Evolutionary conservation across 2,329 filamentous ascomycete species (phyloP).

Genomic region (Pyrenochaeta sp.): DNA sequence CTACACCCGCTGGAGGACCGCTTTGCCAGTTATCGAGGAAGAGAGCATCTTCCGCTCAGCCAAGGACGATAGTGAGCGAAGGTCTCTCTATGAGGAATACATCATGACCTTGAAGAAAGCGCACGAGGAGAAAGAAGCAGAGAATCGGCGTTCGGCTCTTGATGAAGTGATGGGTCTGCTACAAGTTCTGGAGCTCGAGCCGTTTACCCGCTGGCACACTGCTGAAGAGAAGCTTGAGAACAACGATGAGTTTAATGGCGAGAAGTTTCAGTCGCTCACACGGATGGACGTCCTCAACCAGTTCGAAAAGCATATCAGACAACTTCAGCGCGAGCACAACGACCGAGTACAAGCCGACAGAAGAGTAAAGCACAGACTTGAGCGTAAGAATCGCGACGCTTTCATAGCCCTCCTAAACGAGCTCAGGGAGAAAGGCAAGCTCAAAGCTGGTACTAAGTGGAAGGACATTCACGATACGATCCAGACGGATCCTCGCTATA

Average conservation of each 20-base stretch:
- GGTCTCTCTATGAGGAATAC: constrained; percentile 93
- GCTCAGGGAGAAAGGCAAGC: constrained; percentile 76
- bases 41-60: constrained; percentile 96
- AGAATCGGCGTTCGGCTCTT: constrained; percentile 79
- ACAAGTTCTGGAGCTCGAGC: constrained; percentile 82
- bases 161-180: constrained; percentile 82
- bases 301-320: constrained; percentile 95
- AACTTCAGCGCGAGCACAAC: constrained; percentile 89
- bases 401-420: constrained; percentile 80
- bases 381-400: constrained; percentile 85
- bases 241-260: constrained; percentile 77
- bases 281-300: constrained; percentile 90
- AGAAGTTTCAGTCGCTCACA: constrained; percentile 84
- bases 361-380: constrained; percentile 77
- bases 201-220: constrained; percentile 94
- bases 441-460: constrained; percentile 93
- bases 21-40: constrained; percentile 89
- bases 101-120: constrained; percentile 82
- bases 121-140: constrained; percentile 77
- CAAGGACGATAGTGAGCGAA: constrained; percentile 84
- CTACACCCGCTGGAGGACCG: constrained; percentile 97
- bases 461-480: constrained; percentile 78
- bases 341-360: constrained; percentile 89
- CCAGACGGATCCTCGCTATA: constrained; percentile 82
- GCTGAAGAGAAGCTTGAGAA: constrained; percentile 83